These are phyloP conservation scores for Podospora sp. DNA, from an alignment of 495 filamentous ascomycete species.

Conservation along the genomic window DNA sequence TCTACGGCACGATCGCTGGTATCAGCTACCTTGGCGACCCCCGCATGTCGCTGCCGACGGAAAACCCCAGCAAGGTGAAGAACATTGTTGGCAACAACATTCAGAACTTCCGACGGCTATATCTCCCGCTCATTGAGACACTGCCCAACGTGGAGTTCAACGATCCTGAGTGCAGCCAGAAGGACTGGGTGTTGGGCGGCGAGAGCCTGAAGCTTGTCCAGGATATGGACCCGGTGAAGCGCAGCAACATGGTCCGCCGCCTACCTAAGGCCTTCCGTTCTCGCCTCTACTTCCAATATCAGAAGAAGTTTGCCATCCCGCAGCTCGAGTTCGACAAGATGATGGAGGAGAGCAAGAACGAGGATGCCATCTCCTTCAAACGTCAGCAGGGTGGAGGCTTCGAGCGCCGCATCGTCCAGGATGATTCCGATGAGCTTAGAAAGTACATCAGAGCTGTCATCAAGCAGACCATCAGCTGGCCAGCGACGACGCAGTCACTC, in stretches of 20 bases:
- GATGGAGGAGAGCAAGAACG: slow-evolving; percentile 72
- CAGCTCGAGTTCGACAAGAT: slow-evolving; percentile 81
- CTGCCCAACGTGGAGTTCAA: slow-evolving; percentile 85
- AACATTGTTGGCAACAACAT: slow-evolving; percentile 95
- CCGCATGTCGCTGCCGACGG: slow-evolving; percentile 83
- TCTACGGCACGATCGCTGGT: slow-evolving; percentile 86
- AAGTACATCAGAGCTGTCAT: slow-evolving; percentile 72
- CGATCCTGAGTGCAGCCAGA: slow-evolving; percentile 63
- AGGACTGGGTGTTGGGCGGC: slow-evolving; percentile 68
- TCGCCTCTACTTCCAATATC: slow-evolving; percentile 91
- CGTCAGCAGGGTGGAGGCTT: slow-evolving; percentile 79
- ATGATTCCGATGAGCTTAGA: slow-evolving; percentile 63
- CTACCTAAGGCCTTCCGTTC: slow-evolving; percentile 85
- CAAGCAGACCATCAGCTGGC: slow-evolving; percentile 86
- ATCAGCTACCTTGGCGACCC: slow-evolving; percentile 95
- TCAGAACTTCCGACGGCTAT: slow-evolving; percentile 85
- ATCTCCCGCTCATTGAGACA: slow-evolving; percentile 82
- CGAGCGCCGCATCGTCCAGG: slow-evolving; percentile 76
- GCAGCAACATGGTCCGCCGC: slow-evolving; percentile 94
- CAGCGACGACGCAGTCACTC: slow-evolving; percentile 78
- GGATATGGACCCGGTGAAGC: slow-evolving; percentile 86
- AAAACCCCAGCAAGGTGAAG: slow-evolving; percentile 88
- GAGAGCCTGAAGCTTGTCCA: slow-evolving; percentile 63
- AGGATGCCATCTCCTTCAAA: slow-evolving; percentile 67
- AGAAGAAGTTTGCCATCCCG: slow-evolving; percentile 84